Evolutionary conservation across 768 basidiomycete species (phyloP), one percentile per base, ranked within the genome.

Genomic region (Podaxis rugospora): DNA sequence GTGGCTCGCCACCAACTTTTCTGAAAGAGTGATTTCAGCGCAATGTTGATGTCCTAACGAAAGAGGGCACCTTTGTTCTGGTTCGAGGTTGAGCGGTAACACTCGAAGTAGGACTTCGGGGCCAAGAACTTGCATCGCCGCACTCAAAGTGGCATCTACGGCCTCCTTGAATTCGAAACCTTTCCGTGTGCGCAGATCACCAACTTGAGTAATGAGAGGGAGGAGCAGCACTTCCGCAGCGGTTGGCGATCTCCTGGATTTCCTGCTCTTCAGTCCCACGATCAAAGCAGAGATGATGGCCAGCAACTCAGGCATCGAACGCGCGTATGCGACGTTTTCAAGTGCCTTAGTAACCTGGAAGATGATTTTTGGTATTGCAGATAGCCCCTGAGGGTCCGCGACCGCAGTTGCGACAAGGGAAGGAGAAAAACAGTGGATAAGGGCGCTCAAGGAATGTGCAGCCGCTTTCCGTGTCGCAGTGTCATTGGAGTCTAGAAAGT

Each of bases 81-180:
- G 88, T 63, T 95, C 89, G 39, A 99, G 77, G 66, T 96, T 95
- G 53, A 98, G 76, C 9, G 97, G 97, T 44, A 98, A 76, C 21
- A 79, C 76, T 21, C 78, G 73, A 36, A 99, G 76, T 3, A 98
- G 69, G 1, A 86, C 86, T 61, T 89, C 85, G 5, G 96, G 95
- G 3, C 97, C 97, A 50, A 97, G 75, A 3, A 92, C 81, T 61
- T 86, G 84, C 83, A 97, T 90, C 0, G 94, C 92, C 25, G 84
- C 83, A 1, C 89, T 85, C 37, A 98, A 75, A 0, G 89, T 86
- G 9, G 75, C 76, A 69, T 99, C 96, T 13, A 88, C 93, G 18
- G 83, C 85, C 69, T 95, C 95, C 71, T 93, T 95, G 74, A 90
- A 83, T 71, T 97, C 94, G 67, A 98, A 99, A 1, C 80, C 85